Conservation (phyloP, 148 eudicot species). For the Amaranthus palmeri region DNA sequence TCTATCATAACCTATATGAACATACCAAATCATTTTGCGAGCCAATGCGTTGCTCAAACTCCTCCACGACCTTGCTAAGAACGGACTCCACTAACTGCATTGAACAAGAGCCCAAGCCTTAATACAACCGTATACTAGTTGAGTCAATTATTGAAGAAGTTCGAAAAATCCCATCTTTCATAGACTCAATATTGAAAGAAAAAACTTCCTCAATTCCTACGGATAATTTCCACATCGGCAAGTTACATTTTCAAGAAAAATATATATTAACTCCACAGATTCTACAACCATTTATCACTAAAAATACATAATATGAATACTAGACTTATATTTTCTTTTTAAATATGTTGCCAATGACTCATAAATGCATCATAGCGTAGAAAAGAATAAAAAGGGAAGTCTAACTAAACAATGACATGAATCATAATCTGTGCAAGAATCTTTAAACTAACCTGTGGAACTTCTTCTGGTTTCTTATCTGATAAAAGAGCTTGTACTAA, state of each 20-base stretch:
- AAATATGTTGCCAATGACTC: not conserved
- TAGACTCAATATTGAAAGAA: not conserved
- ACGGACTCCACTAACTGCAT: constrained; percentile 85
- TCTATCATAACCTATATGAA: not conserved
- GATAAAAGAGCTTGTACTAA: constrained; percentile 75
- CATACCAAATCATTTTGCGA: constrained; percentile 54
- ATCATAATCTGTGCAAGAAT: not conserved
- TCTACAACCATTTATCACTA: too few species aligned
- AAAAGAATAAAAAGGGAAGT: not conserved
- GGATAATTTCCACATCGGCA: not conserved
- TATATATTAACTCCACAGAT: too few species aligned
- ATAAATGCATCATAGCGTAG: too few species aligned
- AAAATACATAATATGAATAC: not conserved
- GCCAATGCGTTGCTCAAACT: constrained; percentile 77
- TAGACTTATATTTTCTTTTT: not conserved
- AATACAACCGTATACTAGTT: not conserved
- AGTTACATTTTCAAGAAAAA: not conserved
- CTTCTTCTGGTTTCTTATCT: constrained; percentile 91
- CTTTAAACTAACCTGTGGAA: constrained; percentile 64
- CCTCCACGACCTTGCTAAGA: constrained; percentile 76
- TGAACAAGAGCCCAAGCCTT: constrained; percentile 7
- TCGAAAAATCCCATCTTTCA: not conserved
- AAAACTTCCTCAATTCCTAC: not conserved
- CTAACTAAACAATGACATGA: not conserved
- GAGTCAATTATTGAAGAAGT: not conserved